Evolutionary conservation across 2,329 filamentous ascomycete genomes (phyloP).

Genomic region (Saccharata proteae): DNA sequence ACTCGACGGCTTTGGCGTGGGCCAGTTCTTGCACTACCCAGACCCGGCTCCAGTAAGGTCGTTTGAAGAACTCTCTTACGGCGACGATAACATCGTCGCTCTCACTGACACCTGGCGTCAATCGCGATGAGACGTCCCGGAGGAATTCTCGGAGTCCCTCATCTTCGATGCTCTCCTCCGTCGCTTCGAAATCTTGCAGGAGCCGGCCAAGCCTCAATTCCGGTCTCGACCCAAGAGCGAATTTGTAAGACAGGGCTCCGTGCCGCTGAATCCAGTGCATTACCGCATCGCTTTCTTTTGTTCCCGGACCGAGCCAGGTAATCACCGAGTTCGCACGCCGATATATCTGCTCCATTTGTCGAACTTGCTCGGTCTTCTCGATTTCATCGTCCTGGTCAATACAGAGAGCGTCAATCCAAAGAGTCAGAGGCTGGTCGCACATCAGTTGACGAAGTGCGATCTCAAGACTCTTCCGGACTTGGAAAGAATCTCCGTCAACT

Average conservation of each 20-base stretch:
- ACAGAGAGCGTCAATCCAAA: conserved; percentile 12
- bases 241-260: too few species aligned
- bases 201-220: too few species aligned
- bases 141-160: too few species aligned
- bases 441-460: conserved; percentile 6
- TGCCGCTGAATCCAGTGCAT: conserved; percentile 8
- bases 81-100: too few species aligned
- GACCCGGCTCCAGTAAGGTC: conserved; percentile 10
- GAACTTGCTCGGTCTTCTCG: conserved; percentile 9
- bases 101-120: too few species aligned
- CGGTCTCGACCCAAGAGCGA: too few species aligned
- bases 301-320: conserved; percentile 12
- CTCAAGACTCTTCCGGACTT: conserved; percentile 10
- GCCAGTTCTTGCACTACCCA: conserved; percentile 12
- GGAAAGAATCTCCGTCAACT: conserved; percentile 5
- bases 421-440: conserved; percentile 1
- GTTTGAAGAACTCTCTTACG: conserved; percentile 3
- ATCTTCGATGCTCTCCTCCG: too few species aligned
- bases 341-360: conserved; percentile 10
- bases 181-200: too few species aligned
- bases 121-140: too few species aligned
- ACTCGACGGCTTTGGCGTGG: neutral
- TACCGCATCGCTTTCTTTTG: conserved; percentile 8
- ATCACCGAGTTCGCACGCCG: conserved; percentile 1
- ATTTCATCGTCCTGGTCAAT: conserved; percentile 9